Evolutionary conservation across 2,329 filamentous ascomycete genomes (phyloP).

Genomic region (Cadophora sp.): DNA sequence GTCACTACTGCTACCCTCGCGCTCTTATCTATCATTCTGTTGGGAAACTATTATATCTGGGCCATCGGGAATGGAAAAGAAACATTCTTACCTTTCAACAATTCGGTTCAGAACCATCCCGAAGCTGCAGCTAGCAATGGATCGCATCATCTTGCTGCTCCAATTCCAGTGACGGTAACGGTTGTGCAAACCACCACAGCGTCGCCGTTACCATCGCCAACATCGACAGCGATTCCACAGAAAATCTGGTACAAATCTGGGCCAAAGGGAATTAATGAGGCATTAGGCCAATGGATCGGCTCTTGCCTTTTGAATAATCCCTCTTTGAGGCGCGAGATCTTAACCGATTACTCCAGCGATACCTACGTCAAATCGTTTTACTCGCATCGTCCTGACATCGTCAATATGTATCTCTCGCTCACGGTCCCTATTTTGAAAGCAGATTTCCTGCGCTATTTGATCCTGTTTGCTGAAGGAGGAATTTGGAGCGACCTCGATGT

Average conservation of each 20-base stretch:
- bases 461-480: constrained; percentile 50
- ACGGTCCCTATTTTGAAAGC: constrained; percentile 49
- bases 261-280: constrained; percentile 45
- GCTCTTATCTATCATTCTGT: neutral
- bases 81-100: neutral
- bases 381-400: constrained; percentile 47
- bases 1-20: neutral
- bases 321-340: constrained; percentile 38
- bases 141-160: too few species aligned
- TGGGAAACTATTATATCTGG: constrained; percentile 3
- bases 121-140: neutral
- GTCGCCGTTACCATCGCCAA: neutral
- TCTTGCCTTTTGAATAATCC: constrained; percentile 44
- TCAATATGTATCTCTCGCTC: constrained; percentile 47
- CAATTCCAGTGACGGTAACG: neutral
- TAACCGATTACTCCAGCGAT: constrained; percentile 39
- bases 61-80: neutral
- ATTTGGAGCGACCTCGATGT: constrained; percentile 52
- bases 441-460: constrained; percentile 52
- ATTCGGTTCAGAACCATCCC: neutral
- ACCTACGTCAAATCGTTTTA: constrained; percentile 46
- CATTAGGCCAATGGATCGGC: constrained; percentile 44
- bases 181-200: neutral
- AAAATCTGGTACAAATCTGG: constrained; percentile 51
- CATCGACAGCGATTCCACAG: constrained; percentile 40